Conservation (phyloP, 2,329 filamentous ascomycete species). For the Pseudopyrenochaeta lycopersici region DNA sequence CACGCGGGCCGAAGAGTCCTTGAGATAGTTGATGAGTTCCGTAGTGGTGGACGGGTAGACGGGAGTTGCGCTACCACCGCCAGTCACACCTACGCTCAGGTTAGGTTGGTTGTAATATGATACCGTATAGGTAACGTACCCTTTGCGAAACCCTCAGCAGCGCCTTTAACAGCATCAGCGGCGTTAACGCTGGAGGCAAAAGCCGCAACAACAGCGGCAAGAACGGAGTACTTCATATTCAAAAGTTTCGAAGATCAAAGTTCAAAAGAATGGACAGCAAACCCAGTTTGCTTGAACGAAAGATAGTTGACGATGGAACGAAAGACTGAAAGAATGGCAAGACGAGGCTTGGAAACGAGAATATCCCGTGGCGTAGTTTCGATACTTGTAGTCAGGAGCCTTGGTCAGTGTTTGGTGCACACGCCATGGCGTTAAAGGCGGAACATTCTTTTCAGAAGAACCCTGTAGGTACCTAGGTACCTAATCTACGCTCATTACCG, state of each 20-base stretch:
- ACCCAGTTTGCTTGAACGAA: conserved; percentile 27
- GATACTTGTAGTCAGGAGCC: conserved; percentile 21
- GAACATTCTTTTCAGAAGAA: conserved; percentile 3
- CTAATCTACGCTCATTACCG: conserved; percentile 7
- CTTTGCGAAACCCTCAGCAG: conserved; percentile 38
- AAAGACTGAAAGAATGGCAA: conserved; percentile 22
- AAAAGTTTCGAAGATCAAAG: conserved; percentile 3
- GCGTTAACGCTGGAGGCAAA: conserved; percentile 28
- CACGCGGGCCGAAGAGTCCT: conserved; percentile 62
- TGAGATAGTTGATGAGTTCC: conserved; percentile 68
- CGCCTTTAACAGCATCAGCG: conserved; percentile 34
- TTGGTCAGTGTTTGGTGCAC: conserved; percentile 12
- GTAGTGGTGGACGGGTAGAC: conserved; percentile 40
- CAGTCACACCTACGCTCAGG: conserved; percentile 23
- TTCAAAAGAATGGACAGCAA: conserved; percentile 30
- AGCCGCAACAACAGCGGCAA: conserved; percentile 23
- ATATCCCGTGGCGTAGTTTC: not conserved
- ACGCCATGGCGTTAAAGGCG: conserved; percentile 16
- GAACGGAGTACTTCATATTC: conserved; percentile 31
- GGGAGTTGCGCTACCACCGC: conserved; percentile 29
- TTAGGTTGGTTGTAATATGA: not conserved
- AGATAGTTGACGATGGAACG: conserved; percentile 1
- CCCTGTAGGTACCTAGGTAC: not conserved
- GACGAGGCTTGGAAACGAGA: conserved; percentile 3
- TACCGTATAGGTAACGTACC: conserved; percentile 7